A percentile compares a stretch with the other conserved stretches of the same genome.
Conservation (phyloP, 352 stramenopile species). For the Globisporangium lucens region DNA sequence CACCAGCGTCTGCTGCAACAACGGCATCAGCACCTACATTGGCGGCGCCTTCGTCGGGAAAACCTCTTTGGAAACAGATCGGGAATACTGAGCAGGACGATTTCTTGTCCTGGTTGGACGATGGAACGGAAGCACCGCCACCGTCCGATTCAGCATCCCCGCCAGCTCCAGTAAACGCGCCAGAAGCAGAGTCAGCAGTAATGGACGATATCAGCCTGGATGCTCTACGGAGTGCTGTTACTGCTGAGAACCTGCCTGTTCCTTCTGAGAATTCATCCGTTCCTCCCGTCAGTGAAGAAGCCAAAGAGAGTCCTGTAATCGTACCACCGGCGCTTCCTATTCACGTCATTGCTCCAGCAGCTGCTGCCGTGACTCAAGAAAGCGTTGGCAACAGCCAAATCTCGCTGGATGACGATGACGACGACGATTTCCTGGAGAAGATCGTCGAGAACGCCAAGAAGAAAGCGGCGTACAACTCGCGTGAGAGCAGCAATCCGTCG, state of each 20-base stretch:
- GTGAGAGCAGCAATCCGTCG: slow-evolving; percentile 55
- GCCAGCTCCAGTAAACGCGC: background rate
- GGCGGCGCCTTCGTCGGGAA: slow-evolving; percentile 8
- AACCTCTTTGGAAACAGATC: slow-evolving; percentile 27
- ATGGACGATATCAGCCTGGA: slow-evolving; percentile 22
- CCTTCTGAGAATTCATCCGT: background rate
- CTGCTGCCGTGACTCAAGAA: background rate
- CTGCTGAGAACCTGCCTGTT: background rate
- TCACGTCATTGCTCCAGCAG: slow-evolving; percentile 1
- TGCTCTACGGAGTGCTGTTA: background rate
- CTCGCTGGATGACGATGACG: slow-evolving; percentile 37
- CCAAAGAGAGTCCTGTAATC: background rate
- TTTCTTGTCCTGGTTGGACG: slow-evolving; percentile 82
- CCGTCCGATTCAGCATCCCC: background rate
- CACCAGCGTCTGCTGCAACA: background rate
- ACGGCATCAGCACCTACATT: background rate
- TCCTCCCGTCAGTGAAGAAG: background rate
- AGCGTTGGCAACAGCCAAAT: slow-evolving; percentile 17
- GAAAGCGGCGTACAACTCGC: slow-evolving; percentile 29
- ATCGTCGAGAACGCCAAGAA: slow-evolving; percentile 58
- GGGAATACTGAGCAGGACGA: slow-evolving; percentile 45
- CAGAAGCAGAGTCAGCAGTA: background rate
- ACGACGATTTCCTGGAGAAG: slow-evolving; percentile 49
- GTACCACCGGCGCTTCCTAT: slow-evolving; percentile 18
- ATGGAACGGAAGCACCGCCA: slow-evolving; percentile 18